Evolutionary conservation across 495 filamentous ascomycete genomes (phyloP), one percentile per base, ranked within the genome.

Genomic region (Penicillium ucsense): DNA sequence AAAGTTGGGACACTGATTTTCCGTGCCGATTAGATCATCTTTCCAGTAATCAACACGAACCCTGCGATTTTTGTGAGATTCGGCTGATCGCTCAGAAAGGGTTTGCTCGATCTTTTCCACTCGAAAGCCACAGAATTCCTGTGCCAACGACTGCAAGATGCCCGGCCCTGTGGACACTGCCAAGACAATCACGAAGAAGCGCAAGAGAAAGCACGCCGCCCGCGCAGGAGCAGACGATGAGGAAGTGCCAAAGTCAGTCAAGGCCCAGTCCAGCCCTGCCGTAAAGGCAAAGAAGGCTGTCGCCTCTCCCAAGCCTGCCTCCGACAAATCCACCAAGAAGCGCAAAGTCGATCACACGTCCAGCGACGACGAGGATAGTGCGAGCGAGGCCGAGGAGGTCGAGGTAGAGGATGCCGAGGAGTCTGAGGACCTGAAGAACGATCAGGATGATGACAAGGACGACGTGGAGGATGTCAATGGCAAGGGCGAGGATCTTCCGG

Each of bases 101-200:
- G 12, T 32, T 31, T 37, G 10, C 50, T 45, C 38, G 2, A 39
- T 43, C 8, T 34, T n/a, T 30, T 31, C 10, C 35, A 39, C 34
- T 31, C 43, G 40, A 52, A 32, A 34, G 28, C 4, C 35, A 47
- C 46, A 37, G 27, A 4, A 35, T 35, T 11, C 35, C 42, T 34
- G 40, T 33, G 45, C 43, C 43, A 36, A 27, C 43, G 53, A 28
- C 38, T 38, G 38, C 55, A 64, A 57, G 42, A 64, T 66, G 65
- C 59, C 64, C 45, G 57, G 57, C 49, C 53, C 63, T 5, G 67
- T 76, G 61, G 67, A 73, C 53, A 64, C 63, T 37, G 56, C 73
- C 58, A 85, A 88, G 65, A 53, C 72, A 43, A 73, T 76, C 53
- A 61, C 72, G 3, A 85, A 83, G 63, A 88, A 87, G 69, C 78